Evolutionary conservation across 2,329 filamentous ascomycete species (phyloP).

Genomic region (Venturia asperata): DNA sequence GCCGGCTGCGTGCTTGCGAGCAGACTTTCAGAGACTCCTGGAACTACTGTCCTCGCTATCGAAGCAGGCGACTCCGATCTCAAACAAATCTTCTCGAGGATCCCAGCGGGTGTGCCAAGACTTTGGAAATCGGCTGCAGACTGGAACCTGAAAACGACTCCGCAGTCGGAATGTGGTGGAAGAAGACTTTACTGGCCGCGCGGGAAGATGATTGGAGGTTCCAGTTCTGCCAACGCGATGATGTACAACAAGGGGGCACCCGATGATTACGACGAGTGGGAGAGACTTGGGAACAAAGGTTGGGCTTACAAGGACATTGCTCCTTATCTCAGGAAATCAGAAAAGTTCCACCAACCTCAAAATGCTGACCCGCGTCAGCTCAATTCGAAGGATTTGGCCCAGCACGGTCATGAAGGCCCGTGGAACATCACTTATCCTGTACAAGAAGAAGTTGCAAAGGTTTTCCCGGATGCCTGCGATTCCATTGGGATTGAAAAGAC

Average conservation of each 20-base stretch:
- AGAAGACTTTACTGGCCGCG: conserved; percentile 6
- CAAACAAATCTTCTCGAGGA: conserved; percentile 14
- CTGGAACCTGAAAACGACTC: neutral
- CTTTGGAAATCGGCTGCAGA: conserved; percentile 13
- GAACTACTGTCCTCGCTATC: conserved; percentile 16
- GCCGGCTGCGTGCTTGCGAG: conserved; percentile 28
- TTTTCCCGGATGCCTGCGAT: conserved; percentile 23
- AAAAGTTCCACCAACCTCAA: conserved; percentile 15
- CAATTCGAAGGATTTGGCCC: neutral
- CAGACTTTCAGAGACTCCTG: conserved; percentile 27
- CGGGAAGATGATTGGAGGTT: conserved; percentile 17
- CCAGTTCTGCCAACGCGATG: conserved; percentile 17
- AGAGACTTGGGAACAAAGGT: conserved; percentile 14
- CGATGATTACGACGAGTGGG: conserved; percentile 19
- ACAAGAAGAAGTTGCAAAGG: conserved; percentile 18
- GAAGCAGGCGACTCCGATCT: conserved; percentile 16
- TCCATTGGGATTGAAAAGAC: conserved; percentile 23
- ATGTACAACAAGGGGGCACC: conserved; percentile 16
- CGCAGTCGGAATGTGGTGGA: conserved; percentile 8
- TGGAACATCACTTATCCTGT: conserved; percentile 23
- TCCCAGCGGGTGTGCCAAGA: conserved; percentile 8
- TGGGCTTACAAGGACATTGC: conserved; percentile 14
- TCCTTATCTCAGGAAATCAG: conserved; percentile 10
- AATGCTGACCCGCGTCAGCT: conserved; percentile 2
- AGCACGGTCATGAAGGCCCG: conserved; percentile 9